Percentiles rank a stretch among this genome's conserved stretches.
Evolutionary conservation across 495 filamentous ascomycete genomes (phyloP).

Genomic region (Xylaria intraflava): DNA sequence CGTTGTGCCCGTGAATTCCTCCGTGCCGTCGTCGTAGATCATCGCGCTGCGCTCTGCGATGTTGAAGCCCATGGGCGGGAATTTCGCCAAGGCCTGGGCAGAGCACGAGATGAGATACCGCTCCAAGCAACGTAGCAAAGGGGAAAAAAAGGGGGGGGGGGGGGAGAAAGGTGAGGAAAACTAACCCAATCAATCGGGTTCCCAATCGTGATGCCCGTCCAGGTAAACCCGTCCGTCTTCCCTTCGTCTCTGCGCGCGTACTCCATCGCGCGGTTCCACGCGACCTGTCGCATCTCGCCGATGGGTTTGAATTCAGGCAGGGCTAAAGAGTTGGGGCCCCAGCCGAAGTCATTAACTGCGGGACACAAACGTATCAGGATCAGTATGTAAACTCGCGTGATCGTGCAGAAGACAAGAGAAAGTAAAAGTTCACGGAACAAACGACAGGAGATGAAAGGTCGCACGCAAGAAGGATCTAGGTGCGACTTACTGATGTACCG

Average conservation of each 20-base stretch:
- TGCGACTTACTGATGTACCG: conserved; percentile 33
- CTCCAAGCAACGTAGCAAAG: neutral
- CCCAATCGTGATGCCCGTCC: conserved; percentile 36
- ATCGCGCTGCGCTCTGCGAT: conserved; percentile 26
- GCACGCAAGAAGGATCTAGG: neutral
- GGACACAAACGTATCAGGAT: neutral
- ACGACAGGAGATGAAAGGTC: neutral
- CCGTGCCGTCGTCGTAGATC: conserved; percentile 43
- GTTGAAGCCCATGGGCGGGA: conserved; percentile 33
- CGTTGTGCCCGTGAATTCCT: conserved; percentile 36
- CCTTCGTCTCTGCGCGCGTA: conserved; percentile 19
- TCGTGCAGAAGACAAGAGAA: too few species aligned
- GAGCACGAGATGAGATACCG: neutral
- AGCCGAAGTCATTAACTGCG: conserved; percentile 46
- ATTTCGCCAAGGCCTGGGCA: conserved; percentile 18
- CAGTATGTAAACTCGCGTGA: neutral
- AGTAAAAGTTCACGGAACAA: neutral
- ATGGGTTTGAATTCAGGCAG: conserved; percentile 20
- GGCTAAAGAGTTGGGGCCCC: conserved; percentile 28
- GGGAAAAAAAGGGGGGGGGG: neutral
- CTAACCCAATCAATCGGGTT: conserved; percentile 36
- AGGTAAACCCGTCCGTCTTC: conserved; percentile 29
- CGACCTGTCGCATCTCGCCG: conserved; percentile 9
- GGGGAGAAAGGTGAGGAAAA: neutral
- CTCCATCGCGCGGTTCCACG: conserved; percentile 32